Percentiles rank a stretch among this genome's conserved stretches.
phyloP scores from a whole-genome alignment of 805 yeast species.

The Candida easanensis region DNA sequence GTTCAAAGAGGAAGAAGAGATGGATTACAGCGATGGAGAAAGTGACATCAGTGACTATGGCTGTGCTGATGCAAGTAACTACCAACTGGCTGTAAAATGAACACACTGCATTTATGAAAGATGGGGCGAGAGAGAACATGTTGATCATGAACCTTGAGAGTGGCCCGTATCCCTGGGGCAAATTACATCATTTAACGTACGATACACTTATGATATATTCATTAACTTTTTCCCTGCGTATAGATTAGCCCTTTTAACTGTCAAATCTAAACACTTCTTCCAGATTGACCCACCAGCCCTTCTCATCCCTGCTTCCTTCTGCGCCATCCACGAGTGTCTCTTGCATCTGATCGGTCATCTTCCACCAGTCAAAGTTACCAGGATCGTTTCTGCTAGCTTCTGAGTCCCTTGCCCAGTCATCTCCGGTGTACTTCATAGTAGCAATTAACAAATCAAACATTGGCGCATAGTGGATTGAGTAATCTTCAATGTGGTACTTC shows the following conservation, averaged over 20 bases:
- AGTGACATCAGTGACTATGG: constrained; percentile 22
- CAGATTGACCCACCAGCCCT: constrained; percentile 39
- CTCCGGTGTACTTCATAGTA: constrained; percentile 37
- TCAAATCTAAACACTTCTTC: constrained; percentile 40
- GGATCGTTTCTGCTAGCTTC: constrained; percentile 33
- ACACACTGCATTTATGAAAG: no score
- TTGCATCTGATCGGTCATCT: constrained; percentile 38
- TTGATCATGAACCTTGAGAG: no score
- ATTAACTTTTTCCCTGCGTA: no score
- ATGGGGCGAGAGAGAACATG: no score
- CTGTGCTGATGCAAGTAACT: constrained; percentile 28
- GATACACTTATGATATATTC: no score
- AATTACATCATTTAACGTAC: no score
- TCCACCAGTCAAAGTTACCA: constrained; percentile 41
- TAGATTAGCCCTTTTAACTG: not conserved
- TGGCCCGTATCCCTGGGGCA: no score
- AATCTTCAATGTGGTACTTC: constrained; percentile 39
- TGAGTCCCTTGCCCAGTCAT: constrained; percentile 35
- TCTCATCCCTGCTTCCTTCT: constrained; percentile 34
- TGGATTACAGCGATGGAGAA: constrained; percentile 16
- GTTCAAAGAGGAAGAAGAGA: constrained; percentile 29
- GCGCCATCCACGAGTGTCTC: constrained; percentile 36
- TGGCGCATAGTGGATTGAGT: constrained; percentile 37
- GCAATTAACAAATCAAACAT: constrained; percentile 33
- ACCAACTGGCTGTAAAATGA: constrained; percentile 25